phyloP scores from a whole-genome alignment of 2,329 filamentous ascomycete species.

The Clonostachys rosea region DNA sequence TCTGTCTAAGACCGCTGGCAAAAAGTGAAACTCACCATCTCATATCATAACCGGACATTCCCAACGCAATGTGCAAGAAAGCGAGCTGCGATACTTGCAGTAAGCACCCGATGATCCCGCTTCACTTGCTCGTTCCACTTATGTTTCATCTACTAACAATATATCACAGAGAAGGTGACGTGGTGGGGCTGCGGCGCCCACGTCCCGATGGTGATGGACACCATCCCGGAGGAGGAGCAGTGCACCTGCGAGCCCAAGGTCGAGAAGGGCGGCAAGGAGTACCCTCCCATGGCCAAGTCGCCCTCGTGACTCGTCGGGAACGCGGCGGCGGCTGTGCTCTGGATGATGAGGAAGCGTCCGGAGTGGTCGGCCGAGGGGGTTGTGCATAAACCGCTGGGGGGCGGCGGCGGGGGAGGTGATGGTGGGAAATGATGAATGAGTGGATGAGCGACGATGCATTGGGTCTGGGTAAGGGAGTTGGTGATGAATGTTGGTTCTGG shows the following conservation, averaged over 20 bases:
- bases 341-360: constrained; percentile 16
- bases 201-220: constrained; percentile 57
- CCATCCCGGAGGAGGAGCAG: constrained; percentile 50
- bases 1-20: no score
- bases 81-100: constrained; percentile 58
- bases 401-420: no score
- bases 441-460: no score
- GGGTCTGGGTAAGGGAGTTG: no score
- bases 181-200: constrained; percentile 65
- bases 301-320: constrained; percentile 28
- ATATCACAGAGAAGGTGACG: constrained; percentile 45
- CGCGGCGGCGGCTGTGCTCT: constrained; percentile 18
- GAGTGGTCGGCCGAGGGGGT: constrained; percentile 20
- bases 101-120: constrained; percentile 29
- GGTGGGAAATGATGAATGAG: no score
- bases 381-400: constrained; percentile 15
- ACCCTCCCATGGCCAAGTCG: constrained; percentile 57
- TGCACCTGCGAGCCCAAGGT: constrained; percentile 64
- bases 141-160: not conserved
- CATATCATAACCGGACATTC: no score
- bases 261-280: constrained; percentile 54
- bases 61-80: constrained; percentile 56
- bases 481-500: no score
- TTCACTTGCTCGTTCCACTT: not conserved
- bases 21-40: no score